Percentiles rank a stretch among this genome's conserved stretches.
Conservation (phyloP, 2,329 filamentous ascomycete genomes). For the Paracamarosporium sp. region DNA sequence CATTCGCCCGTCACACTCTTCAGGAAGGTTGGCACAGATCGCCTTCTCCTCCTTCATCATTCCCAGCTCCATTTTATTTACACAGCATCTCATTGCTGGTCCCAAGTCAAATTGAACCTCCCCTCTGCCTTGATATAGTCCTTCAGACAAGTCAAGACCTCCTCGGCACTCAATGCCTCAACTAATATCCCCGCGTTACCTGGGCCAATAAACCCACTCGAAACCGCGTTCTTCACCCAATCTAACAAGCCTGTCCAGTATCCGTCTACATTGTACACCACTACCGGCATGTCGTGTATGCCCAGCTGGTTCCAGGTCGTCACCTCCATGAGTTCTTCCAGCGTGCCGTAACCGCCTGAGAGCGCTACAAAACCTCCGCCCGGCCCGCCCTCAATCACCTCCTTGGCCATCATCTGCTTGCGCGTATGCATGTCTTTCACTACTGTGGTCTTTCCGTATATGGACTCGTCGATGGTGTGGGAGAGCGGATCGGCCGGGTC, state of each 20-base stretch:
- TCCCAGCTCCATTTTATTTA: background rate
- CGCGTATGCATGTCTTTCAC: constrained; percentile 96
- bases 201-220: constrained; percentile 76
- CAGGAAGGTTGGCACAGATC: too few species aligned
- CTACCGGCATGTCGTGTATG: constrained; percentile 78
- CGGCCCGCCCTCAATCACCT: constrained; percentile 80
- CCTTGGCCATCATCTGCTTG: constrained; percentile 90
- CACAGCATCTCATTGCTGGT: constrained; percentile 39
- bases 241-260: constrained; percentile 88
- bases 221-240: constrained; percentile 80
- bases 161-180: constrained; percentile 74
- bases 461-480: constrained; percentile 63
- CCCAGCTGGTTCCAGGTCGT: constrained; percentile 96
- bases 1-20: too few species aligned
- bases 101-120: constrained; percentile 84
- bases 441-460: constrained; percentile 85
- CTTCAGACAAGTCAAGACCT: constrained; percentile 72
- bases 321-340: constrained; percentile 94
- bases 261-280: constrained; percentile 84
- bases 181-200: constrained; percentile 79
- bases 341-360: constrained; percentile 88
- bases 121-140: constrained; percentile 79
- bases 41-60: background rate
- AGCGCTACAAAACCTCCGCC: constrained; percentile 91
- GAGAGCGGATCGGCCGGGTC: constrained; percentile 50